phyloP scores from a whole-genome alignment of 73 alveolate species.

The Paramecium bursaria region DNA sequence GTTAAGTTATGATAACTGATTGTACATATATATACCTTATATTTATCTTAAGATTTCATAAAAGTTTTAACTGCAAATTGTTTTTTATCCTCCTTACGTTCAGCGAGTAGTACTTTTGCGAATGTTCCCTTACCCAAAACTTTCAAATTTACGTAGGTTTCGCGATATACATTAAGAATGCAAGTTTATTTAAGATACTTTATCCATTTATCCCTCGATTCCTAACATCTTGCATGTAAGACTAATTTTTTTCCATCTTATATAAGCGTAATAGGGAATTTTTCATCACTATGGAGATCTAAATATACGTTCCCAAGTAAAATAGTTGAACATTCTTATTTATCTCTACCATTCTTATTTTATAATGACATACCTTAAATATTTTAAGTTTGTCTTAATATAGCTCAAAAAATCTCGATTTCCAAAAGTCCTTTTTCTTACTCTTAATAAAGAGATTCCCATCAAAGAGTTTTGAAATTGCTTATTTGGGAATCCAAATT shows the following conservation, averaged over 20 bases:
- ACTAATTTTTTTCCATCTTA: conserved; percentile 19
- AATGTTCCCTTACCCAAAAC: conserved; percentile 46
- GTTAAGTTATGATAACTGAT: conserved; percentile 21
- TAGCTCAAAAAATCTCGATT: conserved; percentile 31
- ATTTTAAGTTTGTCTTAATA: conserved; percentile 18
- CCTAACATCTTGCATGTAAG: neutral
- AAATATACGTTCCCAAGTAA: conserved; percentile 7
- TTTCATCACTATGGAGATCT: neutral
- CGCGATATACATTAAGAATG: conserved; percentile 31
- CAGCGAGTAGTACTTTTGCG: conserved; percentile 55
- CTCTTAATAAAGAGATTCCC: conserved; percentile 43
- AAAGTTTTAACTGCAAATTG: conserved; percentile 53
- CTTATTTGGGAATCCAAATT: too few species aligned
- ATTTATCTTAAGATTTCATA: conserved; percentile 31
- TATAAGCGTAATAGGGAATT: neutral
- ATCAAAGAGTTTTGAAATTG: too few species aligned
- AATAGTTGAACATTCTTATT: conserved; percentile 1
- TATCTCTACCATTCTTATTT: conserved; percentile 18
- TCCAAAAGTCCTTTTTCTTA: neutral
- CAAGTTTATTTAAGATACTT: conserved; percentile 6
- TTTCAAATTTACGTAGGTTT: conserved; percentile 14
- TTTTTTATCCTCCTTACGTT: neutral
- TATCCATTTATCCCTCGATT: conserved; percentile 31
- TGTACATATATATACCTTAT: neutral
- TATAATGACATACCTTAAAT: neutral